Conservation (phyloP, 441 rosid genomes). For the Lepidium campestre region DNA sequence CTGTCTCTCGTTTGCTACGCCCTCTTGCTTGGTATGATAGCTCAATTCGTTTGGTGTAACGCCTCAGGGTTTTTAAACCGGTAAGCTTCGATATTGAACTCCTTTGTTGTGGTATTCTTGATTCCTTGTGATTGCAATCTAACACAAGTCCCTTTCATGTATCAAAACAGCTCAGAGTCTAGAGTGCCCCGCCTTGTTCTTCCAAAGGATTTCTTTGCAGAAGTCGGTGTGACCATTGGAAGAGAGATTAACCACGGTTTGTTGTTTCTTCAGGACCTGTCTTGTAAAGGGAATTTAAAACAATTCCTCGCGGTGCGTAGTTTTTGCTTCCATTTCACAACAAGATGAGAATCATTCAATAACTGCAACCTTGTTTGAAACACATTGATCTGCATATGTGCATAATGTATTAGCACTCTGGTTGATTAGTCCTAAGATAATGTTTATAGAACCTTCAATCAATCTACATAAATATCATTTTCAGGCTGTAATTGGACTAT, state of each 20-base stretch:
- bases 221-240: conserved; percentile 55
- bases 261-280: conserved; percentile 64
- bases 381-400: not conserved
- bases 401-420: not conserved
- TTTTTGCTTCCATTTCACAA: not conserved
- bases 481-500: conserved; percentile 64
- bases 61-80: conserved; percentile 63
- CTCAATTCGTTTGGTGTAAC: conserved; percentile 77
- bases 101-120: not conserved
- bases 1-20: conserved; percentile 56
- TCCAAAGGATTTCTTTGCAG: conserved; percentile 68
- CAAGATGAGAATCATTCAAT: not conserved
- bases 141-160: not conserved
- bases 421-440: not conserved
- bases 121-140: not conserved
- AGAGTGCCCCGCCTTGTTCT: conserved; percentile 70
- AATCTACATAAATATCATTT: not conserved
- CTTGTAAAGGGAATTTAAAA: conserved; percentile 69
- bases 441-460: not conserved
- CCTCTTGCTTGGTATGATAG: conserved; percentile 76
- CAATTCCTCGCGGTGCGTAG: conserved; percentile 63
- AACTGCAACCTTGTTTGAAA: not conserved
- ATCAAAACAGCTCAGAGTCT: conserved; percentile 51
- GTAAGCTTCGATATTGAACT: conserved; percentile 28
- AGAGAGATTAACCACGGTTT: conserved; percentile 58